Evolutionary conservation across 768 basidiomycete species (phyloP), one percentile per base, ranked within the genome.

Genomic region (Mycena leptocephala): DNA sequence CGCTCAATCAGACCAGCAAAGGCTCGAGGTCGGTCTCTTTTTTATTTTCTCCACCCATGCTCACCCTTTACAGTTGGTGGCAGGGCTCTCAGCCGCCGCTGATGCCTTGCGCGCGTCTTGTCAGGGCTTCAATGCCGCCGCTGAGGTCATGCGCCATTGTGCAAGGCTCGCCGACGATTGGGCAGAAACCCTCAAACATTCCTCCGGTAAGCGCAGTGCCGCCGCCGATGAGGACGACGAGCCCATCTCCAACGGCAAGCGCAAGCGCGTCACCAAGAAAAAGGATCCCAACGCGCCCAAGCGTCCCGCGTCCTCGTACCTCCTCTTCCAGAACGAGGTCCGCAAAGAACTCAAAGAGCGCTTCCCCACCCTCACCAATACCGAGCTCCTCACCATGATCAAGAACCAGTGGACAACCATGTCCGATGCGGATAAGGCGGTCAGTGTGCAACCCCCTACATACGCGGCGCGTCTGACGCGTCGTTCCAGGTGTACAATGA

Each of bases 281-380:
- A 88, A 94, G 84, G 97, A 99, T 81, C 97, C 97, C 24, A 95
- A 97, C 84, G 97, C 97, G 72, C 98, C 98, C 37, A 98, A 97
- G 83, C 93, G 96, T 11, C 97, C 98, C 32, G 90, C 96, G 18
- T 95, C 95, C 9, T 96, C 97, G 24, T 99, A 98, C 86, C 92
- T 99, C 81, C 87, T 97, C 79, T 99, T 95, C 90, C 98, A 99
- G 87, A 98, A 98, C 82, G 95, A 95, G 18, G 89, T 97, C 68
- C 94, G 97, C 83, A 91, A 91, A 74, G 88, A 91, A 72, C 88
- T 97, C 79, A 93, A 94, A 87, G 87, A 88, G 46, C 84, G 89
- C 79, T 85, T 95, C 82, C 94, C 95, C 13, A 84, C 87, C 11
- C 84, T 96, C 72, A 84, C 89, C 43, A 93, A 98, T 82, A 83